Evolutionary conservation across 140 eudicot species (phyloP), one percentile per base, ranked within the genome.

Genomic region (Oenanthe javanica): DNA sequence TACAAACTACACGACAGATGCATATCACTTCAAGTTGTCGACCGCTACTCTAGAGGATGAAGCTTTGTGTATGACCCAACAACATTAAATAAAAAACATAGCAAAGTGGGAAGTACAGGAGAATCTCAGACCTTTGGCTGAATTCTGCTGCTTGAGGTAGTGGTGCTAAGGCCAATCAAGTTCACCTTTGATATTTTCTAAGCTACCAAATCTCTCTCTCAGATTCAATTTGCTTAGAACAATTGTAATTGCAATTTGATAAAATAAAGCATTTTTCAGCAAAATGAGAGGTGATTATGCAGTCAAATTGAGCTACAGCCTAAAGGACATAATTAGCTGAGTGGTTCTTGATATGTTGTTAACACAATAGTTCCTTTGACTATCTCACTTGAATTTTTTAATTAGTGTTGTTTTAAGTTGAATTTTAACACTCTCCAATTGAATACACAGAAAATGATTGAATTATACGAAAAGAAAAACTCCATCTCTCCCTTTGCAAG

Each of bases 71-170:
- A 57, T 55, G 83, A 85, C 79, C 93, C 91, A 71, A 75, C 79
- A 81, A 79, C 86, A 84, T 85, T 78, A 85, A 88, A 79, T 78
- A 87, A 67, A 48, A 85, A 79, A 86, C 84, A 84, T 78, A 49
- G 57, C 84, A 73, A 78, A 88, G 94, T 89, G 94, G 97, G 80
- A 79, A 89, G 91, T 78, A 91, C 92, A 77, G 57, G 81, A 87
- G 93, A 91, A 84, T 86, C 97, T 84, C 74, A 72, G 77, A 78
- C 80, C 57, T 73, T 84, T 80, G 52, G 50, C n/a, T 48, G 51
- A 73, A 31, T 49, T 75, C 64, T 25, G 79, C 63, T 49, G 79
- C 40, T 74, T 45, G 79, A 84, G 76, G 86, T 85, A 81, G 85
- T 84, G 84, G 87, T 84, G 89, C 80, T 82, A 83, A 84, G 86